Base-by-base conservation (phyloP, 2,329 filamentous ascomycete species). In the Cladobotryum mycophilum region DNA sequence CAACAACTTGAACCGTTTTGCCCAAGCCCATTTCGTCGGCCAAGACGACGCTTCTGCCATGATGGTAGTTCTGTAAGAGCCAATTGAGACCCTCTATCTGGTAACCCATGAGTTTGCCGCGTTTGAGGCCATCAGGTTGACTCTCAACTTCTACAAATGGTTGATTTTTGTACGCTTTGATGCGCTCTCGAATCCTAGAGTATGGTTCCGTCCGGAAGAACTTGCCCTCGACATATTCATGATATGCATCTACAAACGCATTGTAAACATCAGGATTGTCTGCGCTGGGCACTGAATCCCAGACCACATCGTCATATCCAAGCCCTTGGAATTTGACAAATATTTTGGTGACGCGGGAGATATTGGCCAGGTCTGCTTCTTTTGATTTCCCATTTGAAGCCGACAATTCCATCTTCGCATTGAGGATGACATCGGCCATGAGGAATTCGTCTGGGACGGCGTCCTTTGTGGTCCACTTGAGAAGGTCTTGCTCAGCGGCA, bases 1-100 rank as follows among this genome's bases (percentile, higher is more conserved):
- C 82, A 53, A 97, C 87, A 47, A 96, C 84, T 65, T 99, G 93
- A 33, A 99, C 89, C 0, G 93, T 99, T 72, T 99, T 99, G 33
- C 93, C 93, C 2, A 99, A 80, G 38, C 93, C 93, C 93, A 99
- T 99, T 64, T 99, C 93, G 63, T 99, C 93, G 0, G 93, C 93
- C 6, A 97, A 79, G 52, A 97, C 92, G 25, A 90, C 87, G 61
- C 93, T 97, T 62, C 88, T 84, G 58, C 84, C 78, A 46, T 80
- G 76, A 60, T 90, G 87, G 75, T 89, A 97, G 63, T 93, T 93
- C 65, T 88, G 91, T 53, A 96, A 85, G 2, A 99, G 79, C 91
- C 93, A 99, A 61, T 97, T 96, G 47, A 96, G 74, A 17, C 93
- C 93, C 53, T 96, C 88, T 41, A 95, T 71, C 65, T 99, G 93